Conservation (phyloP, 2,329 filamentous ascomycete genomes). For the Aspergillus texensis region DNA sequence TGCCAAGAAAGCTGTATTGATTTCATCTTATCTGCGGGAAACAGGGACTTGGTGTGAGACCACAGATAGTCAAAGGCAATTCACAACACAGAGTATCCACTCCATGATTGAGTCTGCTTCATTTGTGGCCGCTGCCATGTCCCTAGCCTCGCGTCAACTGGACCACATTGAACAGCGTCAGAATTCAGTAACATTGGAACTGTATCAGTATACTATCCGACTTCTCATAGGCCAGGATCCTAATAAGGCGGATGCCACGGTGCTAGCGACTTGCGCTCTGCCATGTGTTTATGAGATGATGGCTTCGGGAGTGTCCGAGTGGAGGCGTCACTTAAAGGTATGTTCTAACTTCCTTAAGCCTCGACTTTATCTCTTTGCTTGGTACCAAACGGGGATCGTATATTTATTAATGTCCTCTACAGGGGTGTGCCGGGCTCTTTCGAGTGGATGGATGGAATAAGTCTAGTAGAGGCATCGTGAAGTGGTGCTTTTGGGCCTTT, state of each 20-base stretch:
- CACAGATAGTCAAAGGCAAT: constrained; percentile 19
- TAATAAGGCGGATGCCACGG: not conserved
- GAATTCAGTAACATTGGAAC: not conserved
- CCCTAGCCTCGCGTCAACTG: constrained; percentile 18
- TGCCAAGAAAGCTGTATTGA: constrained; percentile 8
- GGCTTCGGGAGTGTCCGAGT: not conserved
- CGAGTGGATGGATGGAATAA: not conserved
- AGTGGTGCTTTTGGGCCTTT: not conserved
- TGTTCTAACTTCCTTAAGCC: not conserved
- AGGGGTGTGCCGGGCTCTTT: not conserved
- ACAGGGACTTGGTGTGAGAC: constrained; percentile 21
- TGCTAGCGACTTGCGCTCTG: not conserved
- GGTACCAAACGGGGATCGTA: not conserved
- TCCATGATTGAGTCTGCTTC: constrained; percentile 12
- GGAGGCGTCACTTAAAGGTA: not conserved
- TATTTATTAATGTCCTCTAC: not conserved
- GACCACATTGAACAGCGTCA: constrained; percentile 5
- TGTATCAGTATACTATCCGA: not conserved
- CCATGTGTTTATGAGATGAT: not conserved
- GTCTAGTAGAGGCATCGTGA: not conserved
- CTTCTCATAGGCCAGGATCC: not conserved
- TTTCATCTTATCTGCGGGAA: constrained; percentile 14
- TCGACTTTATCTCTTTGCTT: not conserved
- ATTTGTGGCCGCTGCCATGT: constrained; percentile 16
- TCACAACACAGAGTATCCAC: constrained; percentile 14